phyloP scores from a whole-genome alignment of 768 basidiomycete species.

The Leucocoprinus leucothites region DNA sequence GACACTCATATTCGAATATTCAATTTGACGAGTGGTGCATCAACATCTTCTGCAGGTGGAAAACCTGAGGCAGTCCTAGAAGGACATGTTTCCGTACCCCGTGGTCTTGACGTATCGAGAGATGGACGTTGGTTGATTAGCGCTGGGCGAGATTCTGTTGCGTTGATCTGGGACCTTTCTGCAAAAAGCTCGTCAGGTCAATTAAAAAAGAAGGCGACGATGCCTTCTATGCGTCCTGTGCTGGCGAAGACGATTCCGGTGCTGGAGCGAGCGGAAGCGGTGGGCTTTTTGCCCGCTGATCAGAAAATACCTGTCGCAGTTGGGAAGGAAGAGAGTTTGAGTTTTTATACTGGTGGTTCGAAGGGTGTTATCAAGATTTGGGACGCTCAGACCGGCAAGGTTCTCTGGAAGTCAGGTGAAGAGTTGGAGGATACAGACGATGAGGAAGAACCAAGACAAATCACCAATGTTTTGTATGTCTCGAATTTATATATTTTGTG shows the following conservation, averaged over 20 bases:
- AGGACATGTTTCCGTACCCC: constrained; percentile 92
- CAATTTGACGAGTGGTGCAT: constrained; percentile 68
- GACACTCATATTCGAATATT: constrained; percentile 93
- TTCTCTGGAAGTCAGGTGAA: constrained; percentile 57
- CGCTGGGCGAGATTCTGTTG: constrained; percentile 91
- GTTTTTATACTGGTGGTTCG: constrained; percentile 89
- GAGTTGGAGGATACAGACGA: constrained; percentile 44
- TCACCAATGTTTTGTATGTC: constrained; percentile 78
- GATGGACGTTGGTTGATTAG: constrained; percentile 91
- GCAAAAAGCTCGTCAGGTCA: constrained; percentile 25
- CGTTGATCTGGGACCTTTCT: constrained; percentile 86
- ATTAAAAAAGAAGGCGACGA: constrained; percentile 38
- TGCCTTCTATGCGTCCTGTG: constrained; percentile 36
- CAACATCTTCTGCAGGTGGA: constrained; percentile 50
- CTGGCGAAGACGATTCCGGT: constrained; percentile 79
- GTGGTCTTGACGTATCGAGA: constrained; percentile 79
- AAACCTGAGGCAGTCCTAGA: constrained; percentile 83
- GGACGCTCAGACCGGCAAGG: constrained; percentile 68
- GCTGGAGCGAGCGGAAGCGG: constrained; percentile 83
- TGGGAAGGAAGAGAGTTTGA: constrained; percentile 38
- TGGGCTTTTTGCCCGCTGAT: constrained; percentile 62
- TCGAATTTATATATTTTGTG: constrained; percentile 14
- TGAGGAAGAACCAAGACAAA: constrained; percentile 81
- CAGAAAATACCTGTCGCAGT: constrained; percentile 45
- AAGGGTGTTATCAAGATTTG: constrained; percentile 84